Evolutionary conservation across 495 filamentous ascomycete genomes (phyloP), one percentile per base, ranked within the genome.

Genomic region (Patellaria atrata): DNA sequence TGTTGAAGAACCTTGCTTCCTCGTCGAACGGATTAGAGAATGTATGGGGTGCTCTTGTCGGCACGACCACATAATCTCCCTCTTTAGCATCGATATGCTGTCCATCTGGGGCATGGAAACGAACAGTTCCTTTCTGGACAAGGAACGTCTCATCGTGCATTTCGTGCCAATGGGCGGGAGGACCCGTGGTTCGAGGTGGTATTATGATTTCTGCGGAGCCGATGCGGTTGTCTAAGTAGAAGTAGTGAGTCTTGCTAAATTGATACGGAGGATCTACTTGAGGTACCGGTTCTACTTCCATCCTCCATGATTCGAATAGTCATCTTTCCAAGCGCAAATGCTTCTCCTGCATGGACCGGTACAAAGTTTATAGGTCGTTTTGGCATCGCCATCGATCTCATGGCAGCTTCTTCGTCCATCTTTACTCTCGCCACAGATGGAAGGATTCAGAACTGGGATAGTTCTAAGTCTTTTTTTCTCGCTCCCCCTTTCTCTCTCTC

Each of bases 131-230:
- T 28, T 63, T 55, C 4, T 58, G 68, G 16, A 70, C 52, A 26
- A 69, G 51, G 53, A 71, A 73, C 19, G 62, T 58, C 53, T 71
- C 65, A 40, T 71, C 65, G 49, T 72, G 68, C 58, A 70, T 63
- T 39, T 58, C 55, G 48, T 62, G 59, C 59, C 56, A 64, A 45
- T 61, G 55, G 2, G 48, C 38, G 12, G 55, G 55, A 5, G 67
- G 68, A 3, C 65, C 68, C 3, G 59, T 48, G 9, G 57, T 60
- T 1, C 55, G 56, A 0, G 65, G 51, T 1, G 64, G 62, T 7
- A 73, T 31, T 35, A 54, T 60, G 33, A 71, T 44, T 34, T 63
- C 54, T 22, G 66, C 58, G 18, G 45, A 30, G 34, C 64, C 61
- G 40, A 72, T 52, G 30, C 67, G 62, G 49, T 67, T 63, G 43